phyloP scores from a whole-genome alignment of 2,329 filamentous ascomycete species.

The Beauveria scarabaeidicola region DNA sequence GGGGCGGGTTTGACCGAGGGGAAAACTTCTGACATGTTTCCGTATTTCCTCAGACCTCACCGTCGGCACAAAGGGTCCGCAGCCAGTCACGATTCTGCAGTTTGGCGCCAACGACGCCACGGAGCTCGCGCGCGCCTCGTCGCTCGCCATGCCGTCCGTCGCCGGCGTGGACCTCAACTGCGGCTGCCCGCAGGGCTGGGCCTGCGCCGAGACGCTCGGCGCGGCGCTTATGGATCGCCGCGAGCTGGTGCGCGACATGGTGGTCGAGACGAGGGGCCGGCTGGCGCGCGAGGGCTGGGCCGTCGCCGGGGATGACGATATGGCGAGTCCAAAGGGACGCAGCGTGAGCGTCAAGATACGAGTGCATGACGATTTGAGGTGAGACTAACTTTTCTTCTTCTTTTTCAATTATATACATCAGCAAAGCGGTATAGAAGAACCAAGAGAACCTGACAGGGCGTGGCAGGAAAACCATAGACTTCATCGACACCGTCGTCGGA shows the following conservation, averaged over 20 bases:
- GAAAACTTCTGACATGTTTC: too few relatives aligned
- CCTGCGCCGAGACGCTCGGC: constrained; percentile 58
- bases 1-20: too few relatives aligned
- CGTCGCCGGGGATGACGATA: constrained; percentile 35
- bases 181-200: constrained; percentile 66
- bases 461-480: constrained; percentile 47
- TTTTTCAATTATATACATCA: background rate
- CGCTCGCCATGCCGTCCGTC: constrained; percentile 52
- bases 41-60: constrained; percentile 44
- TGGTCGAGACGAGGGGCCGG: constrained; percentile 45
- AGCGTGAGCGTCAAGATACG: constrained; percentile 65
- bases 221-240: constrained; percentile 60
- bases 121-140: constrained; percentile 55
- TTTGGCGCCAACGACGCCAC: constrained; percentile 55
- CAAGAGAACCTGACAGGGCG: background rate
- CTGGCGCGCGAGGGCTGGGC: constrained; percentile 46
- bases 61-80: constrained; percentile 40
- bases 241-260: constrained; percentile 58
- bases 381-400: background rate
- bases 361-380: constrained; percentile 56
- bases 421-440: too few relatives aligned
- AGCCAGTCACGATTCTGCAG: constrained; percentile 56
- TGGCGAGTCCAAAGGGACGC: constrained; percentile 36
- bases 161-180: constrained; percentile 64
- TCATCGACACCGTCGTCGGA: constrained; percentile 53